Percentiles rank a stretch among this genome's conserved stretches.
Conservation (phyloP, 2,329 filamentous ascomycete species). For the Macroventuria anomochaeta region DNA sequence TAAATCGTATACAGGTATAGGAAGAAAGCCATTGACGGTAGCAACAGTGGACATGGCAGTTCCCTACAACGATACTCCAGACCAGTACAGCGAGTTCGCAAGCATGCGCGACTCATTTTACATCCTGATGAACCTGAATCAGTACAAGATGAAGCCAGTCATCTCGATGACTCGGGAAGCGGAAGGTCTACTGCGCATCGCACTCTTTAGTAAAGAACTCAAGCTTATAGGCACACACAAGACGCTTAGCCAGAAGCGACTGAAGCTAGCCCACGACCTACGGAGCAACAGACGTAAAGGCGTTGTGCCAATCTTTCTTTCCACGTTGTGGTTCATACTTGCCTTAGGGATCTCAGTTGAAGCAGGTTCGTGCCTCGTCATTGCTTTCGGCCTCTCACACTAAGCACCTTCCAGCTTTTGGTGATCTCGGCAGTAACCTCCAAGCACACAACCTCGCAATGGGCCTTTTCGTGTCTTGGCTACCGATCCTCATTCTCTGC, state of each 20-base stretch:
- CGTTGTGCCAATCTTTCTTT: slow-evolving; percentile 47
- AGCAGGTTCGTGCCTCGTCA: background rate
- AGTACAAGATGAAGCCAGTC: slow-evolving; percentile 48
- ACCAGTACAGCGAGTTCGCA: slow-evolving; percentile 35
- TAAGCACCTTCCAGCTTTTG: slow-evolving; percentile 32
- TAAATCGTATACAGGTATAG: background rate
- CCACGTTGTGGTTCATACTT: slow-evolving; percentile 51
- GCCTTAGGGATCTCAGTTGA: slow-evolving; percentile 42
- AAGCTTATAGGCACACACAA: slow-evolving; percentile 27
- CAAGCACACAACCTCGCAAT: slow-evolving; percentile 53
- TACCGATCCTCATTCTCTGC: slow-evolving; percentile 52
- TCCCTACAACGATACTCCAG: slow-evolving; percentile 30
- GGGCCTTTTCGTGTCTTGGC: slow-evolving; percentile 52
- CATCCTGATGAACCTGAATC: slow-evolving; percentile 52
- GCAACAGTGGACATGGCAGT: slow-evolving; percentile 39
- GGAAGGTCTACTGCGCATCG: slow-evolving; percentile 48
- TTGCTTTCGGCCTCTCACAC: background rate
- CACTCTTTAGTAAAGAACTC: slow-evolving; percentile 48
- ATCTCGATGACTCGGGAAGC: slow-evolving; percentile 35
- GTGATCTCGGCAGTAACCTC: slow-evolving; percentile 44
- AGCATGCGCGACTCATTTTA: slow-evolving; percentile 52
- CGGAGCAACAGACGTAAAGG: slow-evolving; percentile 49
- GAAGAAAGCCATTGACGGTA: slow-evolving; percentile 21
- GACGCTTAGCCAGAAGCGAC: slow-evolving; percentile 35
- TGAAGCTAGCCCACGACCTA: slow-evolving; percentile 45